Conservation (phyloP, 192 early-diverging fungal genomes). For the Entomortierella beljakovae region DNA sequence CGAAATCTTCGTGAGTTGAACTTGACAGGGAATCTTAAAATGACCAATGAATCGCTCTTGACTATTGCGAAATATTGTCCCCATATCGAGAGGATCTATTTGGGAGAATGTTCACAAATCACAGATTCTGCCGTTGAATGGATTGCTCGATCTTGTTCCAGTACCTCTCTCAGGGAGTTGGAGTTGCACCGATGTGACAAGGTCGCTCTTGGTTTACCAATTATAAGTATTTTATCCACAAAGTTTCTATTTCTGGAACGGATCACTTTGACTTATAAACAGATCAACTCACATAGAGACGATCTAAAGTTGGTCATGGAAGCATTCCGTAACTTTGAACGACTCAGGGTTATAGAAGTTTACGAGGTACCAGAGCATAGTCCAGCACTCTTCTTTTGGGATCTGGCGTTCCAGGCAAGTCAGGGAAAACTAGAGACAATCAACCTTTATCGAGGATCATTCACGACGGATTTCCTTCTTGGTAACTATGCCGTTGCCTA, state of each 20-base stretch:
- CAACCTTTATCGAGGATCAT: slow-evolving; percentile 39
- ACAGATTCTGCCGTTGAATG: slow-evolving; percentile 55
- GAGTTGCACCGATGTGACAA: slow-evolving; percentile 52
- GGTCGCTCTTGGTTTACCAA: slow-evolving; percentile 27
- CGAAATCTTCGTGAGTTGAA: slow-evolving; percentile 34
- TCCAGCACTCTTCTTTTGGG: slow-evolving; percentile 52
- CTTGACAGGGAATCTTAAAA: slow-evolving; percentile 61
- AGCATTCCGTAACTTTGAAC: slow-evolving; percentile 38
- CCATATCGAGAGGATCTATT: slow-evolving; percentile 55
- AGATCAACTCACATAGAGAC: slow-evolving; percentile 47
- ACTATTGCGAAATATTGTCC: slow-evolving; percentile 58
- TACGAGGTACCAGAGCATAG: slow-evolving; percentile 48
- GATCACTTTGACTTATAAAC: slow-evolving; percentile 40
- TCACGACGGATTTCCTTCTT: slow-evolving; percentile 38
- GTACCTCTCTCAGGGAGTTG: slow-evolving; percentile 23
- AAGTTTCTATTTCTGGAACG: slow-evolving; percentile 37
- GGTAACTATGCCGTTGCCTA: slow-evolving; percentile 38
- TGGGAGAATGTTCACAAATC: slow-evolving; percentile 59
- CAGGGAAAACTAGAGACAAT: slow-evolving; percentile 16
- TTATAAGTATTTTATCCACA: slow-evolving; percentile 19
- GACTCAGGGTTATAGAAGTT: slow-evolving; percentile 21
- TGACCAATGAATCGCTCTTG: slow-evolving; percentile 57
- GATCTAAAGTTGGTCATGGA: slow-evolving; percentile 54
- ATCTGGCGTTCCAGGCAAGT: slow-evolving; percentile 41
- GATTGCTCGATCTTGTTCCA: slow-evolving; percentile 54